phyloP scores from a whole-genome alignment of 257 asterid species.

The Solanum ahanhuiri region DNA sequence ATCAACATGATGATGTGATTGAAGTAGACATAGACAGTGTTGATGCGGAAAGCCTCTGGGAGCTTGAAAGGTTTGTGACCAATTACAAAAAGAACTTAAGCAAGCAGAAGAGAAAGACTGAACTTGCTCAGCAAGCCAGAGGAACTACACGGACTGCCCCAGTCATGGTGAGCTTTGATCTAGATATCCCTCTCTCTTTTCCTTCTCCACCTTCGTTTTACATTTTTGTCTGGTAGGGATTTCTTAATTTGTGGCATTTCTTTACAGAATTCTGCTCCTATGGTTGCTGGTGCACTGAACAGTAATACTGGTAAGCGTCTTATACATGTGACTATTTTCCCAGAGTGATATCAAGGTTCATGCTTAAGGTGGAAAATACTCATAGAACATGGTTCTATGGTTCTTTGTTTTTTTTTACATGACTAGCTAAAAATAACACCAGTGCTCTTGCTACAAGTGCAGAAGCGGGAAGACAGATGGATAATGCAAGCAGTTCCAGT shows the following conservation, averaged over 20 bases:
- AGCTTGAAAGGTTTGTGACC: slow-evolving; percentile 22
- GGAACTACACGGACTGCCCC: background rate
- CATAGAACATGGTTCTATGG: background rate
- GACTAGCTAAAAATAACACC: background rate
- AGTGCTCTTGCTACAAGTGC: background rate
- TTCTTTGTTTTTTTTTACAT: background rate
- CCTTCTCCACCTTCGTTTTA: background rate
- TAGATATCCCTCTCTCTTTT: background rate
- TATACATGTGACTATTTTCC: background rate
- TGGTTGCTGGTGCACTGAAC: background rate
- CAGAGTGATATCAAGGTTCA: background rate
- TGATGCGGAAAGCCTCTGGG: slow-evolving; percentile 17
- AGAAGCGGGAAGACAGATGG: background rate
- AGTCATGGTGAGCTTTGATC: slow-evolving; percentile 5
- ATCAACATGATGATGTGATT: slow-evolving; percentile 14
- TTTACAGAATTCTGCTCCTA: slow-evolving; percentile 4
- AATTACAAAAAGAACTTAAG: slow-evolving; percentile 13
- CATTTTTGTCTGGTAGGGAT: background rate
- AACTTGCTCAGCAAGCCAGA: slow-evolving; percentile 4
- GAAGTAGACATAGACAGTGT: slow-evolving; percentile 18
- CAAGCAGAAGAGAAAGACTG: slow-evolving; percentile 10
- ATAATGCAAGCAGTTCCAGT: slow-evolving; percentile 10
- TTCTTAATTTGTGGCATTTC: background rate
- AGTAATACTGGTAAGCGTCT: slow-evolving; percentile 3
- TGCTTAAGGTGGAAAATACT: background rate